These are phyloP conservation scores for Chloropicon primus DNA, from an alignment of 139 green algal species.

Conservation along the genomic window DNA sequence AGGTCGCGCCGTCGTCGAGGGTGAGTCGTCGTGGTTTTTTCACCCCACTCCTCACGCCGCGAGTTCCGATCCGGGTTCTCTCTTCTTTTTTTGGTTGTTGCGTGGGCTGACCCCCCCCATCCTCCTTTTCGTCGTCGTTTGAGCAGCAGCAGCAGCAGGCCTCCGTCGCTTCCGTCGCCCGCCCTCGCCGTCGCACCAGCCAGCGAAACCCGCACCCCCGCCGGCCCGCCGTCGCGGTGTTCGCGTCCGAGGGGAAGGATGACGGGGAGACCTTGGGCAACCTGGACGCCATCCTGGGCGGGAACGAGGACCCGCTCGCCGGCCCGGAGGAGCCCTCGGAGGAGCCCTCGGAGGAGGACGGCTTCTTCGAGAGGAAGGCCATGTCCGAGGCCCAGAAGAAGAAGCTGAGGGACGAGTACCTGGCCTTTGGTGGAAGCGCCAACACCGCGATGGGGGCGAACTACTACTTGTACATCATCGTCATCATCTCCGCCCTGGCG, in stretches of 20 bases:
- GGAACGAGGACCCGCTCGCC: not conserved
- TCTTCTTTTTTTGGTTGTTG: too few species aligned
- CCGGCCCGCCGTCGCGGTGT: not conserved
- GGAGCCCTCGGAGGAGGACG: not conserved
- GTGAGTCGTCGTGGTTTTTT: too few species aligned
- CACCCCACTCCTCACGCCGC: too few species aligned
- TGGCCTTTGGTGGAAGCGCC: slow-evolving; percentile 23
- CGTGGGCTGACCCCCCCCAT: too few species aligned
- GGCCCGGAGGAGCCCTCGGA: not conserved
- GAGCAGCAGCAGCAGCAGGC: too few species aligned
- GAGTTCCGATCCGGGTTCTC: too few species aligned
- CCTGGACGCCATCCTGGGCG: not conserved
- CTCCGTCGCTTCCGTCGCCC: too few species aligned
- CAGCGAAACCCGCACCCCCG: too few species aligned
- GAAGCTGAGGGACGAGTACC: slow-evolving; percentile 26
- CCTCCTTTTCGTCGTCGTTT: too few species aligned
- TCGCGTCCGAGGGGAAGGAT: not conserved
- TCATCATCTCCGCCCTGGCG: slow-evolving; percentile 30
- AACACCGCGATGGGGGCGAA: slow-evolving; percentile 37
- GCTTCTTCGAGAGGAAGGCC: not conserved
- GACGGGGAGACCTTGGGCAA: not conserved
- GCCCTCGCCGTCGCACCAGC: too few species aligned
- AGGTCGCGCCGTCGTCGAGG: too few species aligned
- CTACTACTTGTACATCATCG: slow-evolving; percentile 51
- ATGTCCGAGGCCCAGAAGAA: slow-evolving; percentile 28